These are phyloP conservation scores for Sclerotinia sclerotiorum DNA, from an alignment of 2,329 filamentous ascomycete species.

Conservation along the genomic window DNA sequence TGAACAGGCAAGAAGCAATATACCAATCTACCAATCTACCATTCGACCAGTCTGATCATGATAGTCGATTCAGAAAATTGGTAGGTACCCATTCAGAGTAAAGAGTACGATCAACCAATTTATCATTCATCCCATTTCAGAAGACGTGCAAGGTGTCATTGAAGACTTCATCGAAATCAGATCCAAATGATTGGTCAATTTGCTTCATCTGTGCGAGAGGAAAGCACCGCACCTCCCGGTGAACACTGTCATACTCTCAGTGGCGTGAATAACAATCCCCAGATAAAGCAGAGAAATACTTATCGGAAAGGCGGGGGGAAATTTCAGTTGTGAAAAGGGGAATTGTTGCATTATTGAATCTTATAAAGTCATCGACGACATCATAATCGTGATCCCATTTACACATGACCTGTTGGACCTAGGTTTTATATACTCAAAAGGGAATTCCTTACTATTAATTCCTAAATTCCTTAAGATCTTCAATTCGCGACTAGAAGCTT, in stretches of 20 bases:
- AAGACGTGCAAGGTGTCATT: not conserved
- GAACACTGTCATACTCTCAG: not conserved
- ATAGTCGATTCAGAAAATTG: not conserved
- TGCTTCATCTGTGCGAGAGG: constrained; percentile 9
- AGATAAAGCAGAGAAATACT: not conserved
- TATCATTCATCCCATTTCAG: too few relatives aligned
- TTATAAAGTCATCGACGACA: not conserved
- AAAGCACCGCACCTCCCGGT: not conserved
- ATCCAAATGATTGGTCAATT: not conserved
- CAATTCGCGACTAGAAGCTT: constrained; percentile 15
- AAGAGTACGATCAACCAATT: not conserved
- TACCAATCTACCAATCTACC: not conserved
- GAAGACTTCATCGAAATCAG: not conserved
- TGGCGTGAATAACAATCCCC: constrained; percentile 7
- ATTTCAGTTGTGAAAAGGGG: not conserved
- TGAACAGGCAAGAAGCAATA: not conserved
- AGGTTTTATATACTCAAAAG: not conserved
- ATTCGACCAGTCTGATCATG: too few relatives aligned
- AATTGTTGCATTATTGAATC: not conserved
- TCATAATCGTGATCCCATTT: not conserved
- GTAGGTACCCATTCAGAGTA: too few relatives aligned
- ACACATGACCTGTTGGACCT: not conserved
- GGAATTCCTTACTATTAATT: not conserved
- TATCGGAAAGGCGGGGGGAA: constrained; percentile 15
- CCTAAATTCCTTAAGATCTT: constrained; percentile 2